Base-by-base conservation (phyloP, 2,329 filamentous ascomycete genomes). In the Talaromyces marneffei region DNA sequence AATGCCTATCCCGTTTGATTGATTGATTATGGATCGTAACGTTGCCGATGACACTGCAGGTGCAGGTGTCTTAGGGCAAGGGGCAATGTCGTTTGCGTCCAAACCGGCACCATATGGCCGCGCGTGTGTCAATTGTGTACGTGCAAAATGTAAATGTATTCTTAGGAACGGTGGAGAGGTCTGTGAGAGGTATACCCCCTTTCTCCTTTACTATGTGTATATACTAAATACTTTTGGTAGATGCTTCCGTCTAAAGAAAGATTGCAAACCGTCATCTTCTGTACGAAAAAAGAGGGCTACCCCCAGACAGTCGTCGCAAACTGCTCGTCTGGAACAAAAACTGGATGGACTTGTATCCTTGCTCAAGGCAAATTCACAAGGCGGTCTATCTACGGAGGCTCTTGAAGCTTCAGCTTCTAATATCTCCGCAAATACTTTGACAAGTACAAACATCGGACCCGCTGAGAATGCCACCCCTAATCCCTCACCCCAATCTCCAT, bases 181-280 rank as follows among this genome's bases (percentile, higher is more conserved):
- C 53, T 70, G 63, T 44, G 46, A 62, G 53, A 64, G 63, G 63
- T 65, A 39, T 20, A 25, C 23, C 0, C 1, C 18, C 6, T 33
- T 23, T 39, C 8, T 23, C 4, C 4, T 23, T 31, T 1, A 20
- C 16, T 39, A 18, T 9, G 29, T 18, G 23, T 7, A 18, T 44
- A 48, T 53, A 48, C 42, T 39, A 35, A 58, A n/a, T 20, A 16
- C 37, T 14, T 16, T 37, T n/a, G 16, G 9, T 37, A 75, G 79
- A 59, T 81, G 79, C 54, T 68, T 73, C 57, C 77, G 78, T 4
- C 65, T 80, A 1, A 71, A 74, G n/a, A 77, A 76, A 63, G 66
- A 74, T 33, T 80, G 79, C 63, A 68, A 70, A 4, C 75, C 76
- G 5, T 70, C 75, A 10, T 62, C 66, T 23, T 67, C 74, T 27